phyloP scores from a whole-genome alignment of 73 alveolate genomes.

The Symbiodinium natans region DNA sequence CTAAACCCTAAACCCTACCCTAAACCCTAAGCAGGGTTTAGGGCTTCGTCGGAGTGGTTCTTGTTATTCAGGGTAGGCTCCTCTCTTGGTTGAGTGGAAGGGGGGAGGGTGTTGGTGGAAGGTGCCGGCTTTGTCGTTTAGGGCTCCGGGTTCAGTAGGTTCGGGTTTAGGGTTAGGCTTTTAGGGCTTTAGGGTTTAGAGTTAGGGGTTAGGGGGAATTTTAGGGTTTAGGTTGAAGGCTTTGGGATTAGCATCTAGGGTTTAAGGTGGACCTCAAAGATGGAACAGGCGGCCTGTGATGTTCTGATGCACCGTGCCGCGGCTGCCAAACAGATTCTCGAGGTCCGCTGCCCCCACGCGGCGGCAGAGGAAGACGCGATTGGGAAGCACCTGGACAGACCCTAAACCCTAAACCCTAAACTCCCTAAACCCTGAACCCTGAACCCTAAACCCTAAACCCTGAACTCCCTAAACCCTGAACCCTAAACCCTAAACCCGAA shows the following conservation, averaged over 20 bases:
- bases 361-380: slow-evolving; percentile 72
- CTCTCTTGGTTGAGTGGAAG: too few species aligned
- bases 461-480: too few species aligned
- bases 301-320: slow-evolving; percentile 52
- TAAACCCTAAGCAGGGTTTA: too few species aligned
- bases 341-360: slow-evolving; percentile 44
- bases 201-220: neutral
- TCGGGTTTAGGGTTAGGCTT: neutral
- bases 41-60: too few species aligned
- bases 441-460: too few species aligned
- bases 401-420: neutral
- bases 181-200: neutral
- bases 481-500: too few species aligned
- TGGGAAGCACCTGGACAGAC: slow-evolving; percentile 29
- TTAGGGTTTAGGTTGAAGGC: neutral
- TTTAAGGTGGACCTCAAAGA: neutral
- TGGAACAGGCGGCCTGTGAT: slow-evolving; percentile 42
- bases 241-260: neutral
- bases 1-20: too few species aligned
- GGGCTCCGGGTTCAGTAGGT: too few species aligned
- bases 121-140: too few species aligned
- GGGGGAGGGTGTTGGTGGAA: too few species aligned
- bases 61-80: too few species aligned
- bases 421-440: neutral
- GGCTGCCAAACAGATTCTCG: slow-evolving; percentile 44